Percentiles rank a stretch among this genome's conserved stretches.
Conservation (phyloP, 2,329 filamentous ascomycete species). For the Emericellopsis cladophorae region DNA sequence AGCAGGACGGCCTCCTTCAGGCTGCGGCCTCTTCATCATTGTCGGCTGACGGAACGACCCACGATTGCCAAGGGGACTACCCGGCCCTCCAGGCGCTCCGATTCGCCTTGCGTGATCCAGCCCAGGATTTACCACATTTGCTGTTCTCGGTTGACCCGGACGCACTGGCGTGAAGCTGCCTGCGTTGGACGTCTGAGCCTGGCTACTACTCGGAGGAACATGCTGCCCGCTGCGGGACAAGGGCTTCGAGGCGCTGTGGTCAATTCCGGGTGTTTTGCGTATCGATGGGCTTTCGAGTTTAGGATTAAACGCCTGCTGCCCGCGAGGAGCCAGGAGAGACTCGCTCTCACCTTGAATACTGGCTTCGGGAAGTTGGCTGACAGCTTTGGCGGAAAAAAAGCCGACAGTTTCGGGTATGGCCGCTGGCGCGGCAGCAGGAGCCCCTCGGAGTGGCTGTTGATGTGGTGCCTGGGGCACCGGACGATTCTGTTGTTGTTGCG, state of each 20-base stretch:
- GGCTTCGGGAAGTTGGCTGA: slow-evolving; percentile 39
- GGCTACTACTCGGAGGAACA: slow-evolving; percentile 23
- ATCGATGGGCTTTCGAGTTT: slow-evolving; percentile 73
- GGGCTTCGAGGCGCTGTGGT: slow-evolving; percentile 67
- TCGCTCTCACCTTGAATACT: slow-evolving; percentile 23
- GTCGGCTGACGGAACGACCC: slow-evolving; percentile 46
- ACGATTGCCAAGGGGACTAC: slow-evolving; percentile 46
- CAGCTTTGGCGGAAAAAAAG: slow-evolving; percentile 61
- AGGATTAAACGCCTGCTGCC: slow-evolving; percentile 54
- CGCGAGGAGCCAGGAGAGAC: slow-evolving; percentile 25
- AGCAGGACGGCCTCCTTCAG: slow-evolving; percentile 24
- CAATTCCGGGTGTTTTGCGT: slow-evolving; percentile 76
- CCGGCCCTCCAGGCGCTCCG: slow-evolving; percentile 39
- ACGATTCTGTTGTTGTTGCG: slow-evolving; percentile 1
- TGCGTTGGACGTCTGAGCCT: slow-evolving; percentile 6
- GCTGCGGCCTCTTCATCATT: slow-evolving; percentile 35
- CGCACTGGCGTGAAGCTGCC: slow-evolving; percentile 16
- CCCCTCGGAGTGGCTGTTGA: slow-evolving; percentile 10
- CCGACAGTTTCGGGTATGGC: slow-evolving; percentile 30
- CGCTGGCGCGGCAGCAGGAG: slow-evolving; percentile 7
- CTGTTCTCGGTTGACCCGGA: slow-evolving; percentile 16
- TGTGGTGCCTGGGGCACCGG: slow-evolving; percentile 6
- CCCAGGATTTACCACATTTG: slow-evolving; percentile 37
- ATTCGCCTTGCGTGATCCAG: slow-evolving; percentile 43
- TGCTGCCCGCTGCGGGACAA: slow-evolving; percentile 46